These are phyloP conservation scores for Trichoderma koningiopsis DNA, from an alignment of 2,329 filamentous ascomycete genomes.

Conservation along the genomic window DNA sequence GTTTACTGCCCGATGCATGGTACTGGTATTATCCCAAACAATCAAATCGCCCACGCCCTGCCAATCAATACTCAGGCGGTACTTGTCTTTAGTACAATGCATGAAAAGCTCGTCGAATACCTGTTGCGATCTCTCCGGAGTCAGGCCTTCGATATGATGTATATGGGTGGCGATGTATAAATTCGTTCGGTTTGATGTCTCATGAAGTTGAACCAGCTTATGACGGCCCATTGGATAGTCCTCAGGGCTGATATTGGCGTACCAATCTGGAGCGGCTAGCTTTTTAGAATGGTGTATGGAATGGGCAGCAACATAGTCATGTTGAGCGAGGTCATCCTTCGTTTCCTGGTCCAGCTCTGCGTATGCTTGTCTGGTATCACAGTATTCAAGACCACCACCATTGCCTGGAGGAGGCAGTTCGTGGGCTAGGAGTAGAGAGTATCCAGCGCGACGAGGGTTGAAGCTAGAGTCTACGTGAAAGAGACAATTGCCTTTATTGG, in stretches of 20 bases:
- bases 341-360: constrained; percentile 46
- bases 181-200: constrained; percentile 53
- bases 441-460: constrained; percentile 56
- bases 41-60: neutral
- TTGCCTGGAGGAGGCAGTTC: constrained; percentile 49
- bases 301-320: constrained; percentile 52
- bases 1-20: constrained; percentile 55
- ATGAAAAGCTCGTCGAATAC: constrained; percentile 46
- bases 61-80: constrained; percentile 40
- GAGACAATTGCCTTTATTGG: constrained; percentile 44
- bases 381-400: constrained; percentile 56
- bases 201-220: constrained; percentile 53
- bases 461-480: constrained; percentile 60
- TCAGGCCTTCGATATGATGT: constrained; percentile 52
- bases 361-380: constrained; percentile 55
- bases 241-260: constrained; percentile 47
- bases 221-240: constrained; percentile 47
- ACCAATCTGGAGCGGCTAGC: constrained; percentile 51
- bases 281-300: constrained; percentile 57
- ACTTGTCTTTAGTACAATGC: constrained; percentile 52
- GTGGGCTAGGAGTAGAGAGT: constrained; percentile 54
- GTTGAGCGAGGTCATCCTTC: constrained; percentile 37
- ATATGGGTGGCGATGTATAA: constrained; percentile 56
- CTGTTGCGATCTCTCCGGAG: constrained; percentile 40
- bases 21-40: constrained; percentile 63